Base-by-base conservation (phyloP, 176 grass and related monocot genomes). In the Aegilops bicornis region DNA sequence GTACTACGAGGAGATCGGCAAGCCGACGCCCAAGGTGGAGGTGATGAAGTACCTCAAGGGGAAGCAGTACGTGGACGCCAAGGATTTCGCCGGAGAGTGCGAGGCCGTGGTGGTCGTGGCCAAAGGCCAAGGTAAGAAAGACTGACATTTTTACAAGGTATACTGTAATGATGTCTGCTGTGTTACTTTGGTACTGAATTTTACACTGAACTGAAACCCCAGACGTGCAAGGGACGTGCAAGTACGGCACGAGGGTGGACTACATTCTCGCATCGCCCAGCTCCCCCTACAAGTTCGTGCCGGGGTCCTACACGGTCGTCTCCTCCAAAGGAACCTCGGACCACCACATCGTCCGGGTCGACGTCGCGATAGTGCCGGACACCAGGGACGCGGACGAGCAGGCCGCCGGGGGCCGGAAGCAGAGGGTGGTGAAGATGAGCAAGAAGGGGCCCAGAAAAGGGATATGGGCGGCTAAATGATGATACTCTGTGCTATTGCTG, bases 201-300 rank as follows among this genome's bases (percentile, higher is more conserved):
- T 47, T 29, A 10, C 39, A 13, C 43, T 20, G 9, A 75, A 32
- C 29, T 15, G 16, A 79, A 32, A 50, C 45, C 61, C 50, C 86
- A 98, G 96, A 98, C 59, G 96, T 98, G 75, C 96, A 98, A 89
- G 96, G 97, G 82, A 96, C 97, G 27, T 96, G 94, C 84, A 99
- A 96, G 67, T 96, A 96, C 65, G 94, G 97, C 36, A 99, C 97
- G 29, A 91, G 97, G 89, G 85, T 99, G 83, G 97, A 99, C 66
- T 99, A 96, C 80, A 90, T 99, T 10, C 66, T 99, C 16, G 88
- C 93, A 0, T 98, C 96, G 50, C 96, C 94, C 22, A 81, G 87
- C 83, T 96, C 81, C 4, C 84, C 88, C 30, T 94, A 94, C 88
- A 94, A 87, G 76, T 94, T 97, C 31, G 84, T 92, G 24, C 95